Evolutionary conservation across 148 eudicot genomes (phyloP).

Genomic region (Vaccinium vitisidaea): DNA sequence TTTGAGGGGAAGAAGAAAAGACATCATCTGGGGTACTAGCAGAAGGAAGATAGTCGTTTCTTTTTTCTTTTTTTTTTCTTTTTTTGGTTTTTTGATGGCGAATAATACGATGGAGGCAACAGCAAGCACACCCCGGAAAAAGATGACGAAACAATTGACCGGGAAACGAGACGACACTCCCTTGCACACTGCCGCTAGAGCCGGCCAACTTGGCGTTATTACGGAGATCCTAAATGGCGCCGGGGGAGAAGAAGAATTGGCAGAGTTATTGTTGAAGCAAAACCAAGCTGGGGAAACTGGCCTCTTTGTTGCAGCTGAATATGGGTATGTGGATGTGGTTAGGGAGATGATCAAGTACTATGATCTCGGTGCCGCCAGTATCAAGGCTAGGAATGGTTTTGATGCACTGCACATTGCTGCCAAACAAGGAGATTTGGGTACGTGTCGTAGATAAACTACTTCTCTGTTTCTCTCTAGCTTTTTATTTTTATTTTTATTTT

Average conservation of each 20-base stretch:
- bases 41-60: background rate
- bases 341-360: slow-evolving; percentile 46
- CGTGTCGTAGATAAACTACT: background rate
- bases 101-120: slow-evolving; percentile 23
- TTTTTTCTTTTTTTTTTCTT: background rate
- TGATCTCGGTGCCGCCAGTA: slow-evolving; percentile 63
- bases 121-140: slow-evolving; percentile 41
- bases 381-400: slow-evolving; percentile 76
- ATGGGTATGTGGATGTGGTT: slow-evolving; percentile 56
- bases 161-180: slow-evolving; percentile 63
- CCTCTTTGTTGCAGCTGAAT: slow-evolving; percentile 71
- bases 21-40: slow-evolving; percentile 4
- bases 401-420: slow-evolving; percentile 90
- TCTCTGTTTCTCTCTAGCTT: background rate
- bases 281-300: slow-evolving; percentile 82
- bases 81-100: background rate
- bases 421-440: slow-evolving; percentile 81
- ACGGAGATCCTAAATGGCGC: slow-evolving; percentile 36
- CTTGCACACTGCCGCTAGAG: slow-evolving; percentile 49
- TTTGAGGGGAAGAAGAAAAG: slow-evolving; percentile 40
- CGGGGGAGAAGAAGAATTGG: slow-evolving; percentile 44
- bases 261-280: slow-evolving; percentile 50
- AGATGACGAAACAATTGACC: slow-evolving; percentile 73
- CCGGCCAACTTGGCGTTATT: slow-evolving; percentile 49
- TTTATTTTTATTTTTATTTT: no score